These are phyloP conservation scores for Lasiosphaeria hispida DNA, from an alignment of 495 filamentous ascomycete species.

Conservation along the genomic window DNA sequence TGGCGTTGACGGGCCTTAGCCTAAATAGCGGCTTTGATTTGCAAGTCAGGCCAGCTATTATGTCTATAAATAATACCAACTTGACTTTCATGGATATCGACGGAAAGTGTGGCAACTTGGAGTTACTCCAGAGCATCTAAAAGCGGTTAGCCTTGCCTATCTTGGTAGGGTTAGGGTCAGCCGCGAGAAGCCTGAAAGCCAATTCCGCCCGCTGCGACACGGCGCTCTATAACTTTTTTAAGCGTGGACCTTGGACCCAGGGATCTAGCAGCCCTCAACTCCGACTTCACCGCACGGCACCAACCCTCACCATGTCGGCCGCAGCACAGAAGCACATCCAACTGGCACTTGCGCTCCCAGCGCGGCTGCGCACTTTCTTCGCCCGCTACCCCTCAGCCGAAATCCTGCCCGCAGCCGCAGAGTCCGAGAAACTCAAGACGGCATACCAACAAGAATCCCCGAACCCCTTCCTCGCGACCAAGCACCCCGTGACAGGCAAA, in stretches of 20 bases:
- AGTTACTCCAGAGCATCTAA: too few relatives aligned
- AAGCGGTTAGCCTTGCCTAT: too few relatives aligned
- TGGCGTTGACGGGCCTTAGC: too few relatives aligned
- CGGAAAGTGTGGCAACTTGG: too few relatives aligned
- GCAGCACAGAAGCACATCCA: constrained; percentile 47
- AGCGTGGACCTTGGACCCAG: not conserved
- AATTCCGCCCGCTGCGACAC: too few relatives aligned
- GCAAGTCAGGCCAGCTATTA: too few relatives aligned
- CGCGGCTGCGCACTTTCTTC: constrained; percentile 81
- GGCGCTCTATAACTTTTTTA: constrained; percentile 10
- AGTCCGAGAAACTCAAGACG: constrained; percentile 42
- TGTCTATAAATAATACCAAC: too few relatives aligned
- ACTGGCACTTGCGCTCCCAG: constrained; percentile 66
- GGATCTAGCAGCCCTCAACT: not conserved
- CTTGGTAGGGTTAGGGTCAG: too few relatives aligned
- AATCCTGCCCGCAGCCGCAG: constrained; percentile 44
- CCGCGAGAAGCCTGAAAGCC: too few relatives aligned
- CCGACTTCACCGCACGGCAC: not conserved
- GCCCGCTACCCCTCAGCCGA: constrained; percentile 74
- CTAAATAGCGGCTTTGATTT: too few relatives aligned
- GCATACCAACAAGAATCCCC: constrained; percentile 45
- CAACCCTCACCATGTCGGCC: constrained; percentile 23
- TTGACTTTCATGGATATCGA: too few relatives aligned
- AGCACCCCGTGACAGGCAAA: constrained; percentile 66
- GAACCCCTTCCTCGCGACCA: constrained; percentile 75